Conservation (phyloP, 306 rosid species). For the Chamaecrista fasciculata region DNA sequence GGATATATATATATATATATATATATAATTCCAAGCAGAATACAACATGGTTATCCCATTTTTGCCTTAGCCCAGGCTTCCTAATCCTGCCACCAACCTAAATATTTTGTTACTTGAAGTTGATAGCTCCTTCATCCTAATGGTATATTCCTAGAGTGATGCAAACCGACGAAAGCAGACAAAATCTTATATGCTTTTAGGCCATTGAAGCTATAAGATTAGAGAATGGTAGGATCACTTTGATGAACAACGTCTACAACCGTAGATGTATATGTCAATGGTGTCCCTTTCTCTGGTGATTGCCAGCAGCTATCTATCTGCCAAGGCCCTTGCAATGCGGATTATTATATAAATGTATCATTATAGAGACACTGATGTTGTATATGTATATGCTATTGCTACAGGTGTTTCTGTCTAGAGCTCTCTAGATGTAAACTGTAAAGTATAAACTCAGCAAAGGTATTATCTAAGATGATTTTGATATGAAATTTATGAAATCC, state of each 20-base stretch:
- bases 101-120: constrained; percentile 31
- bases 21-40: constrained; percentile 30
- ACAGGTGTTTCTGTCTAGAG: constrained; percentile 10
- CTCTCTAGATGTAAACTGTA: constrained; percentile 24
- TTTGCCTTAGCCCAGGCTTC: constrained; percentile 37
- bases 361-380: constrained; percentile 43
- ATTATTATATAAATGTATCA: constrained; percentile 35
- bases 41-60: constrained; percentile 39
- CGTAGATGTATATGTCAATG: constrained; percentile 11
- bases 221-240: constrained; percentile 30
- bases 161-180: constrained; percentile 35
- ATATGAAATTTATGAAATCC: neutral
- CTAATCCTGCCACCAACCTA: constrained; percentile 12
- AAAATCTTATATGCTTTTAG: constrained; percentile 36
- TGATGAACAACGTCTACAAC: constrained; percentile 25
- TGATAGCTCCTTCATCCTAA: constrained; percentile 40
- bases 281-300: constrained; percentile 26
- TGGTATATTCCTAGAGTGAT: constrained; percentile 40
- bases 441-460: constrained; percentile 13
- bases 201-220: constrained; percentile 41
- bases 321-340: constrained; percentile 46
- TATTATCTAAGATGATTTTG: constrained; percentile 19
- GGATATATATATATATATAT: constrained; percentile 5
- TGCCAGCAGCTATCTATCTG: constrained; percentile 37
- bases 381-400: constrained; percentile 26